phyloP scores from a whole-genome alignment of 73 alveolate genomes.

The Paramecium sexaurelia region DNA sequence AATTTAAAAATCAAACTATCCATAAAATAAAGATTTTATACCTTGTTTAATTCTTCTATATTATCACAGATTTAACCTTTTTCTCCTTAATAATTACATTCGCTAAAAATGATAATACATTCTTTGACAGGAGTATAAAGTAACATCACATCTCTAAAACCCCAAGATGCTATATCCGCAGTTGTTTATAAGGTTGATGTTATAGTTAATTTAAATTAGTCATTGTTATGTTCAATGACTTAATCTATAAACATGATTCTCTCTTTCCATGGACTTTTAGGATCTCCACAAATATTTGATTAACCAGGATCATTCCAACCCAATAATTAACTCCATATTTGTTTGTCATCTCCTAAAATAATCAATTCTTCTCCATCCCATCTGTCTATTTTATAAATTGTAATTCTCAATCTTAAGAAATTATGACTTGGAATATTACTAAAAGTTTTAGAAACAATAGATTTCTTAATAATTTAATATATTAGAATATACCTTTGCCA shows the following conservation, averaged over 20 bases:
- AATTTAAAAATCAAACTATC: constrained; percentile 10
- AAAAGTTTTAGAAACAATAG: not conserved
- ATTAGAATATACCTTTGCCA: not conserved
- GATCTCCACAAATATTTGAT: constrained; percentile 37
- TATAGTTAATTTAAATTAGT: not conserved
- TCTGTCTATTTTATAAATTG: constrained; percentile 2
- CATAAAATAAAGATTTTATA: not conserved
- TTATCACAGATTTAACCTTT: not conserved
- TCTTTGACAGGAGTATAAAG: not conserved
- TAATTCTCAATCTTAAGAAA: not conserved
- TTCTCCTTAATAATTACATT: constrained; percentile 40
- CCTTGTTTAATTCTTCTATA: constrained; percentile 6
- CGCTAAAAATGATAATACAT: constrained; percentile 40
- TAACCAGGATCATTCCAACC: constrained; percentile 58
- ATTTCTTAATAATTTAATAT: not conserved
- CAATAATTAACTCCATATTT: not conserved
- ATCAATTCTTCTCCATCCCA: constrained; percentile 59
- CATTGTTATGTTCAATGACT: not conserved
- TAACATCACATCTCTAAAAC: constrained; percentile 9
- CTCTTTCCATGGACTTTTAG: constrained; percentile 32
- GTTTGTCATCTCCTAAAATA: not conserved
- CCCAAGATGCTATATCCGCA: constrained; percentile 46
- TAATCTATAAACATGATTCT: constrained; percentile 24
- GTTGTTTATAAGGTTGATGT: not conserved
- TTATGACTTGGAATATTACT: not conserved